Conservation (phyloP, 495 filamentous ascomycete genomes). For the Hypoxylon crocopeplum region DNA sequence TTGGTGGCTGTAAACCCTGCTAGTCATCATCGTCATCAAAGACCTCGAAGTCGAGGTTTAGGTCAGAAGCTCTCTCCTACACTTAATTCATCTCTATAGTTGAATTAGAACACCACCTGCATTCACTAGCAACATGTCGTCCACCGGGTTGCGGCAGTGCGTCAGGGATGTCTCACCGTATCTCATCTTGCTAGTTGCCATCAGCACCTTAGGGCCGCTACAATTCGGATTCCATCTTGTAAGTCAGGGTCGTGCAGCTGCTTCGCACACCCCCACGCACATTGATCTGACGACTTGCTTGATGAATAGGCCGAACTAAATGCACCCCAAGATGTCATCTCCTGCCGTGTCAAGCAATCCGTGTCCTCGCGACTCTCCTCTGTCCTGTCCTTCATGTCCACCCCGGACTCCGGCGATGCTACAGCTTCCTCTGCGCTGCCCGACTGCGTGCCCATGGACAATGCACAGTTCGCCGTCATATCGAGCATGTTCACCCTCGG, state of each 20-base stretch:
- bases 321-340: slow-evolving; percentile 88
- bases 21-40: too few species aligned
- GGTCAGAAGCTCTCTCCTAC: too few species aligned
- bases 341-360: slow-evolving; percentile 70
- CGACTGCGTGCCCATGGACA: slow-evolving; percentile 84
- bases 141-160: slow-evolving; percentile 39
- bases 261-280: too few species aligned
- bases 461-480: slow-evolving; percentile 77
- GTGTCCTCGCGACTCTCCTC: slow-evolving; percentile 41
- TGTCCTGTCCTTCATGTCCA: slow-evolving; percentile 39
- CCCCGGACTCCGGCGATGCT: slow-evolving; percentile 23
- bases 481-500: slow-evolving; percentile 92
- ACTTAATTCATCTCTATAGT: too few species aligned
- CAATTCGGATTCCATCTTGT: slow-evolving; percentile 97
- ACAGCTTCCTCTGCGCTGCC: slow-evolving; percentile 54
- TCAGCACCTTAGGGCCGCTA: slow-evolving; percentile 78
- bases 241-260: slow-evolving; percentile 29
- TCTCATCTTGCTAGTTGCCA: slow-evolving; percentile 66
- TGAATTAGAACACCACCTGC: too few species aligned
- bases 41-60: too few species aligned
- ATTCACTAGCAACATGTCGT: slow-evolving; percentile 39
- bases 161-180: slow-evolving; percentile 64
- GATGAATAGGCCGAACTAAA: slow-evolving; percentile 83
- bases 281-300: too few species aligned
- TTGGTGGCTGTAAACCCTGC: too few species aligned